These are phyloP conservation scores for Wallacemonas sp. DNA, from an alignment of 208 protist species.

Conservation along the genomic window DNA sequence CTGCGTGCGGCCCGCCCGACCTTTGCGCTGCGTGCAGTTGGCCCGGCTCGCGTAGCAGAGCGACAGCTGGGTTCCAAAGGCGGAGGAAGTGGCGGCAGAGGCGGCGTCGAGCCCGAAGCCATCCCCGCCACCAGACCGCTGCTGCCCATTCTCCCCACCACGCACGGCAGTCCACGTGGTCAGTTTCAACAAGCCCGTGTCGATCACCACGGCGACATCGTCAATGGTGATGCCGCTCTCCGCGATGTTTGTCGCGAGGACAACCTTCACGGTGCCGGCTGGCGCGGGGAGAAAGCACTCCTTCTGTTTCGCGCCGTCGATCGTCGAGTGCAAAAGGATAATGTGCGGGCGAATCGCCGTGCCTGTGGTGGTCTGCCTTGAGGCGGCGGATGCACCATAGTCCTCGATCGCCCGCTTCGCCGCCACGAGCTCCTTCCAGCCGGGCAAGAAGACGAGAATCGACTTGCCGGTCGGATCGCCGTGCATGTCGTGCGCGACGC, in stretches of 20 bases:
- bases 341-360: slow-evolving; percentile 68
- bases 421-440: slow-evolving; percentile 96
- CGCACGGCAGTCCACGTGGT: slow-evolving; percentile 57
- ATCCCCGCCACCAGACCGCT: neutral
- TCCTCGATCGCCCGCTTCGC: slow-evolving; percentile 63
- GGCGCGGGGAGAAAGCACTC: slow-evolving; percentile 91
- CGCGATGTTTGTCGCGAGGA: slow-evolving; percentile 98
- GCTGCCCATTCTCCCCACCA: neutral
- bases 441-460: slow-evolving; percentile 99
- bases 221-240: slow-evolving; percentile 97
- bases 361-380: no score
- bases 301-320: slow-evolving; percentile 82
- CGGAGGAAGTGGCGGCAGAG: neutral
- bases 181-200: slow-evolving; percentile 94
- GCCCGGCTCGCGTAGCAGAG: slow-evolving; percentile 93
- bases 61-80: slow-evolving; percentile 68
- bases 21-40: slow-evolving; percentile 98
- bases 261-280: slow-evolving; percentile 84
- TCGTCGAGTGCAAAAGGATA: slow-evolving; percentile 87
- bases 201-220: slow-evolving; percentile 95
- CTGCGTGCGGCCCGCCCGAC: slow-evolving; percentile 98
- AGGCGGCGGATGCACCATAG: slow-evolving; percentile 21
- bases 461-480: slow-evolving; percentile 75
- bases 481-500: slow-evolving; percentile 47
- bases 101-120: neutral